Percentiles rank a stretch among this genome's conserved stretches.
phyloP scores from a whole-genome alignment of 306 rosid species.

The Erythrophleum fordii region DNA sequence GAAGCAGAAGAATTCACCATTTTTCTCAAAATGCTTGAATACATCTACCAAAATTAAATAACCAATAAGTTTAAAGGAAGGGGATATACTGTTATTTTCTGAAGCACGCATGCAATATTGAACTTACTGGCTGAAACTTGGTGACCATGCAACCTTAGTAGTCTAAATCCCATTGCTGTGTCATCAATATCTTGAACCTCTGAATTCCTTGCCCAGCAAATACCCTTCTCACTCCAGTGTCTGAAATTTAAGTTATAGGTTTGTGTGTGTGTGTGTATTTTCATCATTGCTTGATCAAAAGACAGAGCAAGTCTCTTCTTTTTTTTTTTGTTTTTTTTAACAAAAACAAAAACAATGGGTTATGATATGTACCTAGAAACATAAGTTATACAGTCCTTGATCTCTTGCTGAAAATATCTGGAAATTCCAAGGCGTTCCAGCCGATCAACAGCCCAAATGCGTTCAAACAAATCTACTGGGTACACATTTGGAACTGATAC shows the following conservation, averaged over 20 bases:
- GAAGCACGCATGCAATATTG: background rate
- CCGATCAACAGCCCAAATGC: conserved; percentile 71
- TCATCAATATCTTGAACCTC: conserved; percentile 81
- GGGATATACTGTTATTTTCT: background rate
- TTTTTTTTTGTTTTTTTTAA: too few relatives aligned
- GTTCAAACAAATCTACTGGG: conserved; percentile 87
- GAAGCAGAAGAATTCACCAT: conserved; percentile 64
- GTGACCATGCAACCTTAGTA: conserved; percentile 68
- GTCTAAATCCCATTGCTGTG: conserved; percentile 87
- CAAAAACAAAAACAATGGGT: background rate
- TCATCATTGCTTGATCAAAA: background rate
- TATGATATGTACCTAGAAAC: conserved; percentile 51
- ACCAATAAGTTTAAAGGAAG: background rate
- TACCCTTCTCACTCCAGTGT: conserved; percentile 77
- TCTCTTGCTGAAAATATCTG: conserved; percentile 60
- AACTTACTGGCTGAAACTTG: conserved; percentile 64
- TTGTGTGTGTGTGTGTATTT: too few relatives aligned
- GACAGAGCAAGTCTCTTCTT: too few relatives aligned
- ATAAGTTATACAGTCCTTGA: conserved; percentile 55
- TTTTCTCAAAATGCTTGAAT: conserved; percentile 61
- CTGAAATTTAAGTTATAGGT: conserved; percentile 44
- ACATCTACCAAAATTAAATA: conserved; percentile 47
- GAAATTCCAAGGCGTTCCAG: conserved; percentile 78
- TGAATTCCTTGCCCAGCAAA: conserved; percentile 87
- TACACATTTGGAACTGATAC: conserved; percentile 75